Conservation (phyloP, 1,139 yeast species). For the Sugiyamaella paludigena region DNA sequence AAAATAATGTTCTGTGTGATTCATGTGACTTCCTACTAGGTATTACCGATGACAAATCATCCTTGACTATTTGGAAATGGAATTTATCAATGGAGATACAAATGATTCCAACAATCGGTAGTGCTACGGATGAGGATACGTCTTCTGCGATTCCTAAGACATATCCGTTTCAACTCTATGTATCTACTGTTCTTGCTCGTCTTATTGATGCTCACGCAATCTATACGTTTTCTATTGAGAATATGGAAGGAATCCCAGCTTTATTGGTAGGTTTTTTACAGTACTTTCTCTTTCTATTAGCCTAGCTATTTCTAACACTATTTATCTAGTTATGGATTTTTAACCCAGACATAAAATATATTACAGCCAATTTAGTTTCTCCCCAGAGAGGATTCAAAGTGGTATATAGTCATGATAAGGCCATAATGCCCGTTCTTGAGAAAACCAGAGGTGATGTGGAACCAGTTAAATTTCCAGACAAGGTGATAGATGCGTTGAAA, state of each 20-base stretch:
- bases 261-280: background rate
- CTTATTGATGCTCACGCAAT: constrained; percentile 39
- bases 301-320: constrained; percentile 16
- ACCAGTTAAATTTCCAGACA: constrained; percentile 36
- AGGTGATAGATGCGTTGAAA: constrained; percentile 35
- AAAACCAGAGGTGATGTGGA: constrained; percentile 43
- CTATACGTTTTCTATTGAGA: constrained; percentile 32
- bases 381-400: constrained; percentile 43
- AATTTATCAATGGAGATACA: constrained; percentile 32
- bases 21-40: constrained; percentile 23
- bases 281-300: constrained; percentile 6
- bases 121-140: constrained; percentile 21
- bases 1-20: constrained; percentile 15
- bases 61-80: constrained; percentile 61
- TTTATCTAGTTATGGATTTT: constrained; percentile 51
- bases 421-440: constrained; percentile 29
- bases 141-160: constrained; percentile 6
- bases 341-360: constrained; percentile 46
- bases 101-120: constrained; percentile 26
- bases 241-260: constrained; percentile 20
- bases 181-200: constrained; percentile 29
- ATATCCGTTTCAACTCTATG: constrained; percentile 25
- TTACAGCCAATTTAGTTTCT: constrained; percentile 27
- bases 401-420: constrained; percentile 36
- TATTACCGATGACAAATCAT: constrained; percentile 16